These are phyloP conservation scores for Hippophae gyantsensis DNA, from an alignment of 306 rosid genomes.

Conservation along the genomic window DNA sequence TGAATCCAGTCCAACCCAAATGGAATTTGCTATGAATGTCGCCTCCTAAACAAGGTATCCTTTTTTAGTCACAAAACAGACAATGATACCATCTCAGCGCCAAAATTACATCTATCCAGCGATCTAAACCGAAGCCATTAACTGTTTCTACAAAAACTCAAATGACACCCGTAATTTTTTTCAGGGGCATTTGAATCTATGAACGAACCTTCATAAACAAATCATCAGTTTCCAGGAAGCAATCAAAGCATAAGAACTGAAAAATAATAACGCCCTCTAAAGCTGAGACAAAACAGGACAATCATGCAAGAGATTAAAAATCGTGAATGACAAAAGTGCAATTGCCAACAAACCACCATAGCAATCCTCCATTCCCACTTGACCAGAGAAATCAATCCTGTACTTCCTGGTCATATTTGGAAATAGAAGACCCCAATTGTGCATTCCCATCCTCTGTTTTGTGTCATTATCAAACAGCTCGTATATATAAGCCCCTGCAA, in stretches of 20 bases:
- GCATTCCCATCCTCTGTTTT: constrained; percentile 11
- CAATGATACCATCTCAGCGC: too few relatives aligned
- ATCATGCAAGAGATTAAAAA: constrained; percentile 15
- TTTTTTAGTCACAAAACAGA: too few relatives aligned
- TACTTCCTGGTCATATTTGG: constrained; percentile 61
- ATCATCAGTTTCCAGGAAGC: background rate
- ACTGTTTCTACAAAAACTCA: too few relatives aligned
- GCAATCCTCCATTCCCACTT: background rate
- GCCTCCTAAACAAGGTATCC: too few relatives aligned
- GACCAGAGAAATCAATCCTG: constrained; percentile 44
- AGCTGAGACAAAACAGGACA: background rate
- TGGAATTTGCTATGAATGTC: too few relatives aligned
- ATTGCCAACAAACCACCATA: constrained; percentile 3
- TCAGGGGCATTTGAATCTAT: too few relatives aligned
- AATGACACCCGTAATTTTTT: too few relatives aligned
- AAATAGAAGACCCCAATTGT: constrained; percentile 66
- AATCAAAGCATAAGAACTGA: background rate
- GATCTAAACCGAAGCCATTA: too few relatives aligned
- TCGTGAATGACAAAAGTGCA: constrained; percentile 8
- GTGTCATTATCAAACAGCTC: constrained; percentile 57
- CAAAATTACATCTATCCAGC: too few relatives aligned
- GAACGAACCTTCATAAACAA: background rate
- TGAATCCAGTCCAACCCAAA: too few relatives aligned
- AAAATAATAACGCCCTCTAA: background rate
- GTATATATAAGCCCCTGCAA: constrained; percentile 40